Conservation (phyloP, 306 rosid species). For the Luffa aegyptiaca region DNA sequence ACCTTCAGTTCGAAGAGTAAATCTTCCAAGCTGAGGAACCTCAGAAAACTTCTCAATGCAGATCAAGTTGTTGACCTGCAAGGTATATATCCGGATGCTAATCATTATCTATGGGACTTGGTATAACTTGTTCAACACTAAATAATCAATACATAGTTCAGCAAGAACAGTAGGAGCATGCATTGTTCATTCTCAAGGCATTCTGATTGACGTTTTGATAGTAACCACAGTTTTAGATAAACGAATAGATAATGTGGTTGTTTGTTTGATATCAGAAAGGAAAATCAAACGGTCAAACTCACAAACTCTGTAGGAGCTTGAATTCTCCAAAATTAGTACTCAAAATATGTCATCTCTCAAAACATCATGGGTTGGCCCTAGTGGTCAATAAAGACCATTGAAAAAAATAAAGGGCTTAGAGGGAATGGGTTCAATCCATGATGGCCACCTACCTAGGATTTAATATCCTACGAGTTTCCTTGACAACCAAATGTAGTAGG, state of each 20-base stretch:
- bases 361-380: too few species aligned
- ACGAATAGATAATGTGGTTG: not conserved
- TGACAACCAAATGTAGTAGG: too few species aligned
- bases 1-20: constrained; percentile 99
- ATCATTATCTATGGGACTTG: not conserved
- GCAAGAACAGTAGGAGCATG: not conserved
- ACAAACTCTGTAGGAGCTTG: not conserved
- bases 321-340: not conserved
- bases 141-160: not conserved
- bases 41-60: constrained; percentile 75
- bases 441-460: too few species aligned
- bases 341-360: not conserved
- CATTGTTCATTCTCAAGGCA: not conserved
- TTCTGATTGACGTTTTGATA: not conserved
- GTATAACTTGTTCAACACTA: not conserved
- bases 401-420: too few species aligned
- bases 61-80: constrained; percentile 57
- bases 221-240: not conserved
- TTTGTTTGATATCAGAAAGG: not conserved
- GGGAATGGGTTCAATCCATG: too few species aligned
- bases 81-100: constrained; percentile 2
- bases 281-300: not conserved
- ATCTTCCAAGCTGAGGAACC: constrained; percentile 90
- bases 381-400: too few species aligned
- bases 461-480: too few species aligned